phyloP scores from a whole-genome alignment of 2,329 filamentous ascomycete genomes.

The Pyrenophora graminea region DNA sequence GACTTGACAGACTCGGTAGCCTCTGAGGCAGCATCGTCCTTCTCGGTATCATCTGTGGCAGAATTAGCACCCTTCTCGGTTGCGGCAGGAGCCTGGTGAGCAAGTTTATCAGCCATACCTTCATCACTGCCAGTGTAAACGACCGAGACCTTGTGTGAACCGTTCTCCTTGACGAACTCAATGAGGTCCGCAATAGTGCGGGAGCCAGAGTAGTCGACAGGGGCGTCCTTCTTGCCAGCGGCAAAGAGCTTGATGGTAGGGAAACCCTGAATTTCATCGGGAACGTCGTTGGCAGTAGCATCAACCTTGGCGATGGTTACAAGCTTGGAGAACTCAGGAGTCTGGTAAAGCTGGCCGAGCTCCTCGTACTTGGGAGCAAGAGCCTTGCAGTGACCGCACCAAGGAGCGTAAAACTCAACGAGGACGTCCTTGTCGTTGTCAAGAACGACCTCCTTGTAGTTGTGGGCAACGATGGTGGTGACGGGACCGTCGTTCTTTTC shows the following conservation, averaged over 20 bases:
- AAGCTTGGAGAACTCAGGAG: slow-evolving; percentile 58
- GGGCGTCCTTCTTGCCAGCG: slow-evolving; percentile 82
- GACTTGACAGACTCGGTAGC: slow-evolving; percentile 46
- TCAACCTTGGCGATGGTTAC: slow-evolving; percentile 86
- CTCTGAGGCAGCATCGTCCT: slow-evolving; percentile 45
- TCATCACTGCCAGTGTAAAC: slow-evolving; percentile 45
- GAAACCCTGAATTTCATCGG: slow-evolving; percentile 96
- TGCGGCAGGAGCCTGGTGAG: slow-evolving; percentile 47
- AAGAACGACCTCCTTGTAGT: slow-evolving; percentile 87
- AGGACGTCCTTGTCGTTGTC: slow-evolving; percentile 96
- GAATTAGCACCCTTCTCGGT: slow-evolving; percentile 44
- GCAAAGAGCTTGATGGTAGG: slow-evolving; percentile 98
- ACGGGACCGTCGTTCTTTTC: slow-evolving; percentile 91
- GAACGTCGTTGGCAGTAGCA: slow-evolving; percentile 93
- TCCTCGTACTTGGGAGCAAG: slow-evolving; percentile 71
- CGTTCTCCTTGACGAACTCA: slow-evolving; percentile 92
- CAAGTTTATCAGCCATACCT: slow-evolving; percentile 45
- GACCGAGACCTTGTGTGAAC: slow-evolving; percentile 80
- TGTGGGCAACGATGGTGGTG: slow-evolving; percentile 86
- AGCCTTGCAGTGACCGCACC: slow-evolving; percentile 73
- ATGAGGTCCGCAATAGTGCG: slow-evolving; percentile 91
- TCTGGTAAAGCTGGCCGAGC: slow-evolving; percentile 61
- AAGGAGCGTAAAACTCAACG: slow-evolving; percentile 96
- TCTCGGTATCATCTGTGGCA: slow-evolving; percentile 40
- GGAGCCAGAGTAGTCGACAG: slow-evolving; percentile 83